Evolutionary conservation across 176 grass and related monocot species (phyloP).

Genomic region (Phoenix dactylifera): DNA sequence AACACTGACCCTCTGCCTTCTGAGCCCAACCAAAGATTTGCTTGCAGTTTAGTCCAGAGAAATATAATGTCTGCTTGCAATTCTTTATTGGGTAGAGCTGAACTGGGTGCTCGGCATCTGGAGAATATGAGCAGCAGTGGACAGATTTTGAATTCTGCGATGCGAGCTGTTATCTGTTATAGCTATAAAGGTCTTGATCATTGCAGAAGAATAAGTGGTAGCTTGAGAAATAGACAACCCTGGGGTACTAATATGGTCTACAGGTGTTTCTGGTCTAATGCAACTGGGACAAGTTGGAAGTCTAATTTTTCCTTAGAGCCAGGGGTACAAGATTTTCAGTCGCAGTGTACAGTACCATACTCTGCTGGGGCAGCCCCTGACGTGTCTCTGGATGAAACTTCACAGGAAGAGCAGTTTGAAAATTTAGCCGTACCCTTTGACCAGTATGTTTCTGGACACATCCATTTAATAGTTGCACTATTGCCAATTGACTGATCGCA

Average conservation of each 20-base stretch:
- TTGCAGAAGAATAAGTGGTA: conserved; percentile 9
- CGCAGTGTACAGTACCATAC: background rate
- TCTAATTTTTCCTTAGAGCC: conserved; percentile 5
- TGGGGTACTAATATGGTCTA: conserved; percentile 19
- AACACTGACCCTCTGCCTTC: background rate
- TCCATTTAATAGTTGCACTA: no score
- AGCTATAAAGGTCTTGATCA: conserved; percentile 1
- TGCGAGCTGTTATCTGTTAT: background rate
- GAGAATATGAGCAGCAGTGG: background rate
- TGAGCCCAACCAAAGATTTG: background rate
- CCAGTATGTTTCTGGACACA: background rate
- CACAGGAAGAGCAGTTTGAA: background rate
- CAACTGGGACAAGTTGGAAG: conserved; percentile 3
- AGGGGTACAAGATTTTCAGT: background rate
- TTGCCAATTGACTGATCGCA: conserved; percentile 1
- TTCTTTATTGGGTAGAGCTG: background rate
- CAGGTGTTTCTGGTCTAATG: conserved; percentile 22
- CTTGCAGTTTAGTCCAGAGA: background rate
- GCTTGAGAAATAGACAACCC: conserved; percentile 13
- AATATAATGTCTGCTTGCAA: conserved; percentile 14
- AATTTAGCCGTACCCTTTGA: background rate
- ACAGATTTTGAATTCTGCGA: background rate
- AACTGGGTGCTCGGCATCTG: background rate
- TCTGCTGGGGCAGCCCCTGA: background rate
- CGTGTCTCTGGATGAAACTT: background rate